phyloP scores from a whole-genome alignment of 1,284 basidiomycete species.

The Puccinia triticina region DNA sequence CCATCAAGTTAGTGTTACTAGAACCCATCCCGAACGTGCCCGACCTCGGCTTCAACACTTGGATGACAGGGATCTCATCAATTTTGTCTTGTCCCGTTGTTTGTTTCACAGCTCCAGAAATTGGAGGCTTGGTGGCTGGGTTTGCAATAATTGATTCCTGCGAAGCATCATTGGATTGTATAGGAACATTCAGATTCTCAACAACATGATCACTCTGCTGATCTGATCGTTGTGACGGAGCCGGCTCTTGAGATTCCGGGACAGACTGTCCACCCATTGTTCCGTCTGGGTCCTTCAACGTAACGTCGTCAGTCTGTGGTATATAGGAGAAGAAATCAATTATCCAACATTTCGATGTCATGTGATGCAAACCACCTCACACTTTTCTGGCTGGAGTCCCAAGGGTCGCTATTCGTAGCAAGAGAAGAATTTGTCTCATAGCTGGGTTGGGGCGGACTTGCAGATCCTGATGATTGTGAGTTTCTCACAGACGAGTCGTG shows the following conservation, averaged over 20 bases:
- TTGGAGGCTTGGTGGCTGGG: neutral
- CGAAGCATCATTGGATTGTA: neutral
- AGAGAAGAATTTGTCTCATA: neutral
- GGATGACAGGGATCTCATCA: neutral
- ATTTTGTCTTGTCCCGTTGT: neutral
- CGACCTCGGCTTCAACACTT: neutral
- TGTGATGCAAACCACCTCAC: neutral
- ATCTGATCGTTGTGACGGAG: neutral
- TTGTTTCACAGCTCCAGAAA: neutral
- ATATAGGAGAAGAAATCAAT: neutral
- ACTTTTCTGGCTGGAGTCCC: slow-evolving; percentile 8
- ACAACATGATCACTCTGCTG: neutral
- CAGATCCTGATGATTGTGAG: neutral
- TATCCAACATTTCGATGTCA: too few species aligned
- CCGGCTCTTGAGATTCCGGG: neutral
- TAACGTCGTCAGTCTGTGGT: neutral
- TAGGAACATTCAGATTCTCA: neutral
- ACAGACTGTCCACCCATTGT: neutral
- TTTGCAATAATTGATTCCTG: neutral
- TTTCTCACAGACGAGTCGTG: too few species aligned
- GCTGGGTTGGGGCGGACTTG: neutral
- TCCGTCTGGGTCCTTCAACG: neutral
- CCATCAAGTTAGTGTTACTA: neutral
- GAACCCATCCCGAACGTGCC: neutral
- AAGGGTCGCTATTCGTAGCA: neutral